Evolutionary conservation across 495 filamentous ascomycete species (phyloP).

Genomic region (Lineolata rhizophorae): DNA sequence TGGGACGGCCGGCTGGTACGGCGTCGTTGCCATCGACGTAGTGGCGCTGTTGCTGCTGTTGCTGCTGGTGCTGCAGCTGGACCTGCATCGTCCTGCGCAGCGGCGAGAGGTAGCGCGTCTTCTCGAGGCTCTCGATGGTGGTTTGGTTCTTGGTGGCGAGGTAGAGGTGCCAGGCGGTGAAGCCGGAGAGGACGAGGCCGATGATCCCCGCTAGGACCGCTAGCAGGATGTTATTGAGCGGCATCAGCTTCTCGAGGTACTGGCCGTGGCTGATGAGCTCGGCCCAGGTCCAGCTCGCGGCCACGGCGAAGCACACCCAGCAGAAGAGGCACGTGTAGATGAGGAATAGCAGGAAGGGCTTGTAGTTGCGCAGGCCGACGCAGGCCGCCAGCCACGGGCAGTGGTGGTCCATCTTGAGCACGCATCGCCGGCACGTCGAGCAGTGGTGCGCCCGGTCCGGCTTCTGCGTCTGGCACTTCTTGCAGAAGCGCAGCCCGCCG

Average conservation of each 20-base stretch:
- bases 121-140: slow-evolving; percentile 89
- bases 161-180: slow-evolving; percentile 82
- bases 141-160: slow-evolving; percentile 60
- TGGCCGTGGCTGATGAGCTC: slow-evolving; percentile 48
- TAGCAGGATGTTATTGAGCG: slow-evolving; percentile 77
- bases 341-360: slow-evolving; percentile 82
- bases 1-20: slow-evolving; percentile 35
- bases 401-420: slow-evolving; percentile 98
- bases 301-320: slow-evolving; percentile 52
- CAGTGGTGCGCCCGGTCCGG: slow-evolving; percentile 95
- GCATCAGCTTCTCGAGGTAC: slow-evolving; percentile 47
- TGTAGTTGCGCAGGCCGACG: slow-evolving; percentile 85
- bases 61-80: slow-evolving; percentile 17
- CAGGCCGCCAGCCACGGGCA: slow-evolving; percentile 96
- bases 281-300: slow-evolving; percentile 54
- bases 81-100: slow-evolving; percentile 45
- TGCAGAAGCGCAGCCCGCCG: slow-evolving; percentile 73
- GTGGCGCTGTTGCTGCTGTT: slow-evolving; percentile 21
- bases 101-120: slow-evolving; percentile 73
- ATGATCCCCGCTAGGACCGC: slow-evolving; percentile 78
- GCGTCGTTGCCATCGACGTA: slow-evolving; percentile 17
- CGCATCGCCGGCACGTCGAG: slow-evolving; percentile 75
- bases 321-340: slow-evolving; percentile 80
- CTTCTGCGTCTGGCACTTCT: slow-evolving; percentile 86
- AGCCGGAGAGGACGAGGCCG: slow-evolving; percentile 66